Base-by-base conservation (phyloP, 257 asterid species). In the Nicotiana noctiflora region DNA sequence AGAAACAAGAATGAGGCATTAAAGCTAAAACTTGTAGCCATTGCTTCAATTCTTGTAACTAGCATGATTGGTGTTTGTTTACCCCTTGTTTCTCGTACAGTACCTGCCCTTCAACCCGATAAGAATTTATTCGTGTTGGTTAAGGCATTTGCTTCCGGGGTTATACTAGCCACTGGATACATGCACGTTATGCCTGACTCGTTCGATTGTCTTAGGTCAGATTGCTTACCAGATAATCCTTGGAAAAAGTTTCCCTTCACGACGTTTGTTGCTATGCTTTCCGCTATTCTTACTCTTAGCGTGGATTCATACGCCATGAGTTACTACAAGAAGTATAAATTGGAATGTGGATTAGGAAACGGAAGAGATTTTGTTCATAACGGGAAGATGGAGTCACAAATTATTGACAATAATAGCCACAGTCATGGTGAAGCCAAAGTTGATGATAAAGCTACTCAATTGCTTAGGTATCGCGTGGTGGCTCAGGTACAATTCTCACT, bases 121-220 rank as follows among this genome's bases (percentile, higher is more conserved):
- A 67, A 12, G 5, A 75, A 83, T 7, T 40, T 82, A 31, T 88
- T 84, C 37, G 84, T 84, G 2, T 3, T 88, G 80, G 87, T 88
- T 0, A 86, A 88, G 57, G 91, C 91, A 5, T 86, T 86, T 49
- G 88, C 91, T 3, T 86, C 89, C 0, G 89, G 89, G 4, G 87
- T 88, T 6, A 88, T 88, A 25, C 64, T 88, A 0, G 89, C 88
- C 18, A 86, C 91, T 1, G 89, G 91, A 19, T 88, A 86, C 84
- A 86, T 88, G 88, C 89, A 88, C 40, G 89, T 86, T 7, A 14
- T 86, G 85, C 89, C 90, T 1, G 89, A 88, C 49, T 88, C 88
- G 6, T 84, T 88, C 74, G 82, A 84, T 21, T 60, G 64, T 21
- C 81, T 88, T 3, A 80, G 51, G 27, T 86, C 88, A 9, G 78